Evolutionary conservation across 192 early-diverging fungal genomes (phyloP).

Genomic region (Podila verticillata): DNA sequence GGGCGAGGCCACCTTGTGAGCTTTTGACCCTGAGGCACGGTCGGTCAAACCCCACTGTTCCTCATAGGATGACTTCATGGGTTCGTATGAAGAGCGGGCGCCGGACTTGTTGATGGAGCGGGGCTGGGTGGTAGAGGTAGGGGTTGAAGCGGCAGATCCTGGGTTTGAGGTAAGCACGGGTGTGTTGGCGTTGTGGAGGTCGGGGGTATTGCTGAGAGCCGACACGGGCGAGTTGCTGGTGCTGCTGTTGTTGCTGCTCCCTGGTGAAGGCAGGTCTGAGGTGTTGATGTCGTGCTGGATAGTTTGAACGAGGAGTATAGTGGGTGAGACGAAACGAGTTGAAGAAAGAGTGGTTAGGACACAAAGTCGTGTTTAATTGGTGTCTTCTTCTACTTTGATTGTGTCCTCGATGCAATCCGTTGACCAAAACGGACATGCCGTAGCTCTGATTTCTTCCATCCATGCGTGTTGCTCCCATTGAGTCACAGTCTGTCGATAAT

Average conservation of each 20-base stretch:
- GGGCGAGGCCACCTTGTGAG: slow-evolving; percentile 33
- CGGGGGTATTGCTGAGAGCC: slow-evolving; percentile 44
- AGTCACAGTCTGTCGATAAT: not conserved
- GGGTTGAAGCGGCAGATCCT: not conserved
- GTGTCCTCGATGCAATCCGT: not conserved
- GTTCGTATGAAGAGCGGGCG: slow-evolving; percentile 56
- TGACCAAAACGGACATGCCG: no score
- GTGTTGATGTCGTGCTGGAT: slow-evolving; percentile 38
- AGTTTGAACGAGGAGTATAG: not conserved
- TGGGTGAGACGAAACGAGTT: not conserved
- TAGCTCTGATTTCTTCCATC: no score
- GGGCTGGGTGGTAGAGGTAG: slow-evolving; percentile 16
- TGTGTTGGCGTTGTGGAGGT: slow-evolving; percentile 16
- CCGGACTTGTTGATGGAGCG: slow-evolving; percentile 32
- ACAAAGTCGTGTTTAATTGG: not conserved
- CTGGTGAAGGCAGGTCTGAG: slow-evolving; percentile 43
- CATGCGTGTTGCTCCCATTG: not conserved
- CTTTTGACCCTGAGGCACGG: slow-evolving; percentile 11
- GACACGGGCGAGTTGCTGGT: slow-evolving; percentile 34
- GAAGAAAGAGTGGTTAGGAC: not conserved
- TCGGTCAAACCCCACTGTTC: slow-evolving; percentile 52
- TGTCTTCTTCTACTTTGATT: not conserved
- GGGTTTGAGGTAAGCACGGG: not conserved
- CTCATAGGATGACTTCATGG: slow-evolving; percentile 62
- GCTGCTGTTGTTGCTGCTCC: slow-evolving; percentile 33